Base-by-base conservation (phyloP, 2,329 filamentous ascomycete genomes). In the Pezicula neosporulosa region DNA sequence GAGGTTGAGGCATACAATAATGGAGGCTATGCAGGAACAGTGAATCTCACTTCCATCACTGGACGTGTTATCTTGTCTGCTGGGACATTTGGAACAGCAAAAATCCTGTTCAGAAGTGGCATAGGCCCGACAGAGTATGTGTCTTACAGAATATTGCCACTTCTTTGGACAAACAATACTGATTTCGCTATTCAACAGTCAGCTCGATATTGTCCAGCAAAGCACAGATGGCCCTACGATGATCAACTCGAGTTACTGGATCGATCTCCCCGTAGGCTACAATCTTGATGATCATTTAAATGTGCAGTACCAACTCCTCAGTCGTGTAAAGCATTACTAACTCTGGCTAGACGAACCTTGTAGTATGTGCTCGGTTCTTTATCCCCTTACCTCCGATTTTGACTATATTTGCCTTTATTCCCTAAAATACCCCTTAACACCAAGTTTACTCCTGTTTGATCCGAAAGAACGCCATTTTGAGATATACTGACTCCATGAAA, bases 11-110 rank as follows among this genome's bases (percentile, higher is more conserved):
- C 77, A 44, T 72, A 71, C 49, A 67, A 70, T 24, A 65, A 72
- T 24, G 78, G 76, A 19, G 84, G 84, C 8, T 77, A 78, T 56
- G 73, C 72, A 24, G 82, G 85, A 4, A 77, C 77, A 8, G 74
- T 89, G 56, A 82, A 81, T 6, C 68, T 89, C 51, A 82, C 83
- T 19, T 61, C 74, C 4, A 67, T 70, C 36, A 80, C 77, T 12
- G 86, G 87, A 9, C 80, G 84, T 47, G 85, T 90, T 42, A 79
- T 90, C 58, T 70, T 89, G 30, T 80, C 86, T 16, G 81, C 84
- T 1, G 87, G 87, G 44, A 73, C 85, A 1, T 87, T 90, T 55
- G 84, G 84, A n/a, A 83, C 83, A 2, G 75, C 85, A 13, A 87
- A 87, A 68, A 70, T 89, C 45, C 75, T 89, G 3, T 73, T 87